Base-by-base conservation (phyloP, 1,284 basidiomycete species). In the Ceratobasidium sp. region DNA sequence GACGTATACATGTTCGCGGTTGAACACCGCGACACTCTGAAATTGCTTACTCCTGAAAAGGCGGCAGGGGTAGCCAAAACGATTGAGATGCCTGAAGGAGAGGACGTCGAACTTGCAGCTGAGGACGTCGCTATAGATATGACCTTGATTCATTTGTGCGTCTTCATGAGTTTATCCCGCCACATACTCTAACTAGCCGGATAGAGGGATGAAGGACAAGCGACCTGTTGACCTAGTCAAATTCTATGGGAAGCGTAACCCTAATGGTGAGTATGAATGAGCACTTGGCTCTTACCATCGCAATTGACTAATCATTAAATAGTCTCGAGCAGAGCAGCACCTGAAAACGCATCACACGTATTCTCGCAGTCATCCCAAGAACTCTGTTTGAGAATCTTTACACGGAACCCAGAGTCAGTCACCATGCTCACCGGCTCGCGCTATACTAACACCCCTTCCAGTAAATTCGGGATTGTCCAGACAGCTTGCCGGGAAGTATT, bases 201-300 rank as follows among this genome's bases (percentile, higher is more conserved):
- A 29, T n/a, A 64, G 59, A 73, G 90, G 90, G 0, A 90, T 87
- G 85, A 80, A 83, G 70, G 83, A 86, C 62, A 77, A 80, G 72
- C 90, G 89, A 73, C 90, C 90, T 0, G 74, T 92, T 27, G 82
- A 87, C 49, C 80, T 77, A 29, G 83, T 90, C 67, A 83, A 81
- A 73, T 92, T 91, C 74, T 92, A 90, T 74, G 85, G 86, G 0
- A 91, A 91, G 76, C 78, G 80, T n/a, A 79, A 82, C 29, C 83
- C 83, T 0, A 76, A 86, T 70, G 72, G 89, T 89, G 73, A 70
- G 83, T 68, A 27, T 27, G 25, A 25, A 23, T 39, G 27, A 29
- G 44, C 62, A 19, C 2, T 21, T 7, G 16, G 8, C 2, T 39
- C 27, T 39, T n/a, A 52, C 3, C 14, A 27, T 25, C 42, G 33